Evolutionary conservation across 306 rosid genomes (phyloP), one percentile per base, ranked within the genome.

Genomic region (Fragaria nilgerrensis): DNA sequence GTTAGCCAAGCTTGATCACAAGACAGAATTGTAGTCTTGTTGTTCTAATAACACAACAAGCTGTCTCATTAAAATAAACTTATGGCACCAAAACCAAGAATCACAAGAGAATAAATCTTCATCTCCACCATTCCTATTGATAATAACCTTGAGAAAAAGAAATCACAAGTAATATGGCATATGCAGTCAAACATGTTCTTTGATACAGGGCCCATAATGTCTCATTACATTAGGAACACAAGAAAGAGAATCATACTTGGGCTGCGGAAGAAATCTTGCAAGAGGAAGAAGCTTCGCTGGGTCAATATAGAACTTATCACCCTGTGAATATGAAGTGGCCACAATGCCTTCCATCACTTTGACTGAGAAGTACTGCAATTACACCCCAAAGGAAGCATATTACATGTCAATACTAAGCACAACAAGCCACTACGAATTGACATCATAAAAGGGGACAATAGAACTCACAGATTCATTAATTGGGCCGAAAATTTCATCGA

Each of bases 261-360:
- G 98, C 78, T 88, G 98, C 6, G 98, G 85, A 82, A 96, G 99
- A 84, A 96, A 96, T 89, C 98, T 92, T 52, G 95, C 93, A 48
- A 96, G 96, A 25, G 98, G 99, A 82, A 92, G 85, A 53, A 92
- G 93, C 86, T 96, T 96, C 16, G 89, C 91, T 2, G 99, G 99
- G 79, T 96, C 97, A 59, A 96, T 89, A 58, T 79, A 96, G 82
- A 96, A 96, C 88, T 91, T 92, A 83, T 96, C 98, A 25, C 97
- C 99, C 0, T 87, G 20, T 6, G 90, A 4, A 82, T 92, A 96
- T 0, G 99, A 92, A 69, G 94, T 87, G 27, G 99, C 96, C 20
- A 96, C 93, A 75, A 96, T 89, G 61, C 99, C 99, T 84, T 96
- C 99, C 96, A 86, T 85, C 94, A 92, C 90, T 79, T 92, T 96